Base-by-base conservation (phyloP, 805 yeast genomes). In the Metschnikowia corniflorae region DNA sequence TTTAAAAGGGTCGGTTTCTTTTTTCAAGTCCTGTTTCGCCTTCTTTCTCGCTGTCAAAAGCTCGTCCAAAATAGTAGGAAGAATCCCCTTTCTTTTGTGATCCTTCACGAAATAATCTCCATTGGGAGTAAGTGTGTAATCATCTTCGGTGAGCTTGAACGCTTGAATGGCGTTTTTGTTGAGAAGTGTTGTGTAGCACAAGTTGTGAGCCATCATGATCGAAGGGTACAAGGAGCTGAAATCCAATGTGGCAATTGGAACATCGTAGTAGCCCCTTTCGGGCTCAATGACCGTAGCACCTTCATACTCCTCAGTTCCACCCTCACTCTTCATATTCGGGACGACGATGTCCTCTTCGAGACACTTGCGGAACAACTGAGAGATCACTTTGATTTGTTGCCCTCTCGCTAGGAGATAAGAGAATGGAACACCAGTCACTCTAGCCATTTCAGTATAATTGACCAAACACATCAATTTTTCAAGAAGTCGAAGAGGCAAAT, bases 261-360 rank as follows among this genome's bases (percentile, higher is more conserved):
- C 89, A 61, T 87, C 95, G 54, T 93, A 94, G 60, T 88, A 94
- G 2, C 98, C 99, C 58, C 97, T 78, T 5, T 71, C 71, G 2
- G 99, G 99, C 57, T 94, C 98, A 61, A 93, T 93, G 49, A 93
- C 99, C 0, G 98, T 93, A 5, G 99, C 99, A 68, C 99, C 99
- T 61, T 93, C 99, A 57, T 93, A 93, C 55, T 88, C 97, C 57
- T 94, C 97, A 41, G 77, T 71, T 7, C 82, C 71, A 2, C 94
- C 96, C 51, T 80, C 87, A 42, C 80, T 75, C 50, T 75, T 80
- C 78, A 91, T 71, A 54, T 93, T 91, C 0, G 99, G 99, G 26
- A 93, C 82, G 4, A 93, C 89, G 36, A 91, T 78, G 47, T 84
- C 87, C 40, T 85, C 80, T 49, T 86, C 79, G 14, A 87, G 65